phyloP scores from a whole-genome alignment of 331 rosid species.

The Prunus yedoensis region DNA sequence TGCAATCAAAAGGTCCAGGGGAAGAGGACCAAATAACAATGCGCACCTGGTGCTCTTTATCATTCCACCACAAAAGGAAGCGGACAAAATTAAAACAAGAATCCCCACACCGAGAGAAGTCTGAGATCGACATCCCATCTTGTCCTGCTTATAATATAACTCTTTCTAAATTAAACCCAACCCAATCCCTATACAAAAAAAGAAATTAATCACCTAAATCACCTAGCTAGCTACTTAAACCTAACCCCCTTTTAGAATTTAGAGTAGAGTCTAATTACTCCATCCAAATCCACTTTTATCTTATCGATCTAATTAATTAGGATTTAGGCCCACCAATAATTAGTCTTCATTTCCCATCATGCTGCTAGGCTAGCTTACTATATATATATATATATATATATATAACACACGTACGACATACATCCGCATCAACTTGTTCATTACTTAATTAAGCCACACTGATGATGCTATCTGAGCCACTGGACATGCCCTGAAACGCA shows the following conservation, averaged over 20 bases:
- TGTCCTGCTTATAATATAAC: background rate
- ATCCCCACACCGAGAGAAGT: constrained; percentile 24
- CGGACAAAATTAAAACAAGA: constrained; percentile 39
- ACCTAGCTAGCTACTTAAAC: constrained; percentile 11
- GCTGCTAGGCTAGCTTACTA: background rate
- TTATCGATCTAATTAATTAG: background rate
- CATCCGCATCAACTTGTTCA: background rate
- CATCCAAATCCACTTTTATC: constrained; percentile 5
- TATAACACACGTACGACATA: background rate
- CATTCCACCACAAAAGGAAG: constrained; percentile 32
- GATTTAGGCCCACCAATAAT: background rate
- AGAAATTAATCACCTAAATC: constrained; percentile 45
- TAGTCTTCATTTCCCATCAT: background rate
- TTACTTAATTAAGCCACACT: constrained; percentile 60
- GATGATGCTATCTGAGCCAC: constrained; percentile 58
- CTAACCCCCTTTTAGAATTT: background rate
- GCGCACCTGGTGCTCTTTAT: constrained; percentile 45
- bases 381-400: background rate
- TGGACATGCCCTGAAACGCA: constrained; percentile 51
- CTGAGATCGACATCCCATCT: constrained; percentile 38
- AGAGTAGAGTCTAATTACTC: background rate
- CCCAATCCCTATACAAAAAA: background rate
- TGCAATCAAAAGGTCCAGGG: constrained; percentile 17
- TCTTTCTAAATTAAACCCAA: background rate
- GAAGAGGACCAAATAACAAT: constrained; percentile 19